phyloP scores from a whole-genome alignment of 148 eudicot genomes.

The Simmondsia chinensis region DNA sequence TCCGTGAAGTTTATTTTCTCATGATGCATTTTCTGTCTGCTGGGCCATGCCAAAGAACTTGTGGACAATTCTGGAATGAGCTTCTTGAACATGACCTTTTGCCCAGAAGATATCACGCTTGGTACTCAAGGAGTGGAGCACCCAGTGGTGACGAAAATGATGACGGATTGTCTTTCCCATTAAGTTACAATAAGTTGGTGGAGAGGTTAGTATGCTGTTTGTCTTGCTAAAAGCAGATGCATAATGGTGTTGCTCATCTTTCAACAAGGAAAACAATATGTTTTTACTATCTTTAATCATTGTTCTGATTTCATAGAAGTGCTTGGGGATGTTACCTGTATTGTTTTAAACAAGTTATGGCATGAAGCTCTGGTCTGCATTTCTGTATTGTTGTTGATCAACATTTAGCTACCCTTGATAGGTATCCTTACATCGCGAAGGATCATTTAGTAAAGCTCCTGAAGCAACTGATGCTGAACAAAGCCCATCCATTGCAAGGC shows the following conservation, averaged over 20 bases:
- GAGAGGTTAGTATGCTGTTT: constrained; percentile 48
- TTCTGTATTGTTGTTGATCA: constrained; percentile 6
- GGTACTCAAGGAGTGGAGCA: constrained; percentile 84
- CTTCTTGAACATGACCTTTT: constrained; percentile 93
- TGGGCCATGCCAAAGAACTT: constrained; percentile 95
- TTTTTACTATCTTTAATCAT: background rate
- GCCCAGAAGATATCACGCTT: constrained; percentile 95
- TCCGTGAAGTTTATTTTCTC: constrained; percentile 79
- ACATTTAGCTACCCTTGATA: constrained; percentile 15
- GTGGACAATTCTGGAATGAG: constrained; percentile 99
- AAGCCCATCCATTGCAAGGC: constrained; percentile 33
- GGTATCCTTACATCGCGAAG: constrained; percentile 79
- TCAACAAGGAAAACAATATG: background rate
- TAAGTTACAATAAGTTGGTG: constrained; percentile 73
- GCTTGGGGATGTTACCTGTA: background rate
- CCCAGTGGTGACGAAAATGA: constrained; percentile 87
- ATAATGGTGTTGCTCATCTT: background rate
- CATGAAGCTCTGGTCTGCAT: background rate
- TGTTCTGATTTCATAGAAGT: background rate
- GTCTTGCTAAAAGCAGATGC: background rate
- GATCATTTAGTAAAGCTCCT: constrained; percentile 89
- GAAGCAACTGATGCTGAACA: constrained; percentile 54
- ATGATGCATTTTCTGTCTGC: constrained; percentile 95
- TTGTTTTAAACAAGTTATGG: too few relatives aligned
- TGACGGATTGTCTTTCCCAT: constrained; percentile 79